Base-by-base conservation (phyloP, 768 basidiomycete species). In the Trametes elegans region DNA sequence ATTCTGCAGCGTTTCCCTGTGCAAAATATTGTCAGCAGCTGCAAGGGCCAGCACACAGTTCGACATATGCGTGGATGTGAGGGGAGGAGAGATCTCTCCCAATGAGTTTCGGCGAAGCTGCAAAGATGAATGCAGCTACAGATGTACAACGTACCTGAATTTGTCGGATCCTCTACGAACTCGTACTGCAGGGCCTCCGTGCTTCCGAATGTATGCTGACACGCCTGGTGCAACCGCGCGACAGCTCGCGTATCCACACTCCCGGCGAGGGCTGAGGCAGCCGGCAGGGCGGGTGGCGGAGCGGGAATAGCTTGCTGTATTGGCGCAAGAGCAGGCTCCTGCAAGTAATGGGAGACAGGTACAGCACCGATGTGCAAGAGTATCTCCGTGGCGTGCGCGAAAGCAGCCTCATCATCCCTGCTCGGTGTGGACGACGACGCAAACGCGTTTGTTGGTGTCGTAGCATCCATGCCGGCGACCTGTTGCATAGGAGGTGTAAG, bases 1-100 rank as follows among this genome's bases (percentile, higher is more conserved):
- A 87, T 64, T 44, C 83, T 82, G 59, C 86, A 85, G 49, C 79
- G 78, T 62, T 80, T 83, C 55, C 64, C 83, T 87, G 62, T 34
- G n/a, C 21, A 48, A 40, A 24, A 27, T 14, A n/a, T n/a, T n/a
- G n/a, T n/a, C n/a, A n/a, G n/a, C n/a, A n/a, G n/a, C n/a, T n/a
- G n/a, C n/a, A n/a, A n/a, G n/a, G n/a, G n/a, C n/a, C n/a, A n/a
- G n/a, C n/a, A n/a, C n/a, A n/a, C n/a, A n/a, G n/a, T n/a, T n/a
- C n/a, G n/a, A n/a, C n/a, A n/a, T n/a, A n/a, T n/a, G n/a, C n/a
- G n/a, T n/a, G n/a, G n/a, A n/a, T n/a, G n/a, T n/a, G n/a, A n/a
- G n/a, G n/a, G n/a, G n/a, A n/a, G n/a, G n/a, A n/a, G n/a, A n/a
- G n/a, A n/a, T n/a, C n/a, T n/a, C n/a, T n/a, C n/a, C n/a, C n/a